Evolutionary conservation across 352 stramenopile genomes (phyloP).

Genomic region (Aphanomyces astaci): DNA sequence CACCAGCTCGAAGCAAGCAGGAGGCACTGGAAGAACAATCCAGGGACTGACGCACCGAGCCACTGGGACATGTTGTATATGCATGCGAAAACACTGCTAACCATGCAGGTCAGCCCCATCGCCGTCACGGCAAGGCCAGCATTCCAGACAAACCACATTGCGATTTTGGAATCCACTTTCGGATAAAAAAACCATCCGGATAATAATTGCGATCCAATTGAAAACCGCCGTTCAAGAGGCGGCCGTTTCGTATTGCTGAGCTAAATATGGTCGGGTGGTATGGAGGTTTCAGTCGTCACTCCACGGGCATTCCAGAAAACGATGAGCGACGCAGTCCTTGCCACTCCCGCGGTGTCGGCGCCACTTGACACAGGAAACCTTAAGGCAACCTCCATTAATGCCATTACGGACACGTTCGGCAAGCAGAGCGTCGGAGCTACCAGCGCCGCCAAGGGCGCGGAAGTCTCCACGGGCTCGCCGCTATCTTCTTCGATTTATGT

Average conservation of each 20-base stretch:
- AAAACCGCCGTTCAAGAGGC: not conserved
- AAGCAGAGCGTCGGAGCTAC: not conserved
- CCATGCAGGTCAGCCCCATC: constrained; percentile 10
- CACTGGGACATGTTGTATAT: constrained; percentile 12
- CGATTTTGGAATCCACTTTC: not conserved
- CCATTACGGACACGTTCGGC: not conserved
- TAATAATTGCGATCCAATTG: not conserved
- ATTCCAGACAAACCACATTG: constrained; percentile 22
- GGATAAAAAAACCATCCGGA: not conserved
- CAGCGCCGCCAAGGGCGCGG: not conserved
- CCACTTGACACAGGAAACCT: not conserved
- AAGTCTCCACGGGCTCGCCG: not conserved
- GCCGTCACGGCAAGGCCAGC: constrained; percentile 8
- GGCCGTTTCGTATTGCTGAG: not conserved
- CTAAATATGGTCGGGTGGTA: not conserved
- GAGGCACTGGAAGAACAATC: not conserved
- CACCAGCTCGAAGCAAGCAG: not conserved
- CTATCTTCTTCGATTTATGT: not conserved
- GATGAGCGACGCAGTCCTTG: not conserved
- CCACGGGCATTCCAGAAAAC: not conserved
- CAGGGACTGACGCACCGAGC: not conserved
- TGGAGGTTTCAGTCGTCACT: not conserved
- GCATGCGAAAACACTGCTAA: not conserved
- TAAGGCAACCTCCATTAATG: not conserved
- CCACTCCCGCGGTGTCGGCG: not conserved